Evolutionary conservation across 164 flowering plant genomes (phyloP).

Genomic region (Vitis cinerea): DNA sequence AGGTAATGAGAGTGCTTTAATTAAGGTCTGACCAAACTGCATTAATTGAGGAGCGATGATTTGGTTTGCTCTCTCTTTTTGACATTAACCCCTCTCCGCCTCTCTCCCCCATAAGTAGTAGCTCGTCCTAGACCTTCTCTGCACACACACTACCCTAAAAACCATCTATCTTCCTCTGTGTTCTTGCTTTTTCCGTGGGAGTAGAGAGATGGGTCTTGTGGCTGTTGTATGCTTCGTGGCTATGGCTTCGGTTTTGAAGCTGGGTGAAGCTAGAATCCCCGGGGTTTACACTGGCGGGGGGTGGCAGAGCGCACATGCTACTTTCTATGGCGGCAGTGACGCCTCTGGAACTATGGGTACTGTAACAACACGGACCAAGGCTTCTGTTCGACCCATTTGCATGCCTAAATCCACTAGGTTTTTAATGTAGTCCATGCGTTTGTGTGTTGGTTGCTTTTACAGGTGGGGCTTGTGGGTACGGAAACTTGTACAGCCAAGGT

Average conservation of each 20-base stretch:
- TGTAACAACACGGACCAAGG: neutral
- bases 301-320: slow-evolving; percentile 61
- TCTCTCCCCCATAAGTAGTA: neutral
- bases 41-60: slow-evolving; percentile 19
- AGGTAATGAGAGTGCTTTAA: neutral
- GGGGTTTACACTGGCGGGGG: slow-evolving; percentile 44
- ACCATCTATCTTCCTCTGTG: neutral
- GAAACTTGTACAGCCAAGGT: slow-evolving; percentile 58
- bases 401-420: neutral
- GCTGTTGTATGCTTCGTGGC: slow-evolving; percentile 3
- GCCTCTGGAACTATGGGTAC: slow-evolving; percentile 73
- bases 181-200: neutral
- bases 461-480: slow-evolving; percentile 75
- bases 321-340: slow-evolving; percentile 63
- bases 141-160: neutral
- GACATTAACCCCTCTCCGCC: neutral
- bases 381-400: neutral
- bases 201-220: slow-evolving; percentile 11
- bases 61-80: slow-evolving; percentile 10
- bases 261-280: slow-evolving; percentile 37
- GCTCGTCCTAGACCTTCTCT: neutral
- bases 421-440: neutral
- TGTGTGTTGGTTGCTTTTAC: neutral
- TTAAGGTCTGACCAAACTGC: slow-evolving; percentile 13
- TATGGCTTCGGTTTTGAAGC: slow-evolving; percentile 9